Evolutionary conservation across 441 rosid genomes (phyloP), one percentile per base, ranked within the genome.

Genomic region (Hura crepitans): DNA sequence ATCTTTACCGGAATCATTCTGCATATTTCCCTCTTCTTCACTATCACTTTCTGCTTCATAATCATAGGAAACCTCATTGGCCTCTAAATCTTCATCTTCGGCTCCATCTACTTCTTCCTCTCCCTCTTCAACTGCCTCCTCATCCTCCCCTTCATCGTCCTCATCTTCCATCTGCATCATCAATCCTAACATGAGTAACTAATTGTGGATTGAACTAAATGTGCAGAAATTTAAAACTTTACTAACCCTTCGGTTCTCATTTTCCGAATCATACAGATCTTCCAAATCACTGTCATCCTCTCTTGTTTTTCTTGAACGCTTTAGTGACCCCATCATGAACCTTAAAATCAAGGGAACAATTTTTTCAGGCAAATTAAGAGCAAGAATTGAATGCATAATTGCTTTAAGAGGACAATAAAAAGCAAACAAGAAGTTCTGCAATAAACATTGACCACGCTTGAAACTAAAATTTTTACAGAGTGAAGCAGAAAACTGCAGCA

Each of bases 11-110:
- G 49, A 65, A 62, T 49, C 77, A 50, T 65, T 47, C 45, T 63
- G 73, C 33, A 68, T 81, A 22, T 75, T 81, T 2, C 64, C 84
- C 23, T 74, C 83, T 6, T 77, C 85, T 57, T 71, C 79, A 2
- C 69, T 87, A 51, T 55, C 81, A 53, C 37, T 70, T 1, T 55
- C 78, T 13, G 62, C 78, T 7, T 60, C 75, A 35, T 35, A 35
- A 35, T 35, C 39, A 1, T 58, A 78, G 1, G 64, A 79, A 25
- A 49, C 79, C 35, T 71, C 72, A 0, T 46, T 69, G 18, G 73
- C 62, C 6, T 64, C 86, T 42, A 42, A 75, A 23, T 56, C 72
- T 1, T 66, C 80, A 0, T 50, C 76, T n/a, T 72, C 82, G 0
- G 71, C 81, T 0, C 77, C 84, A 17, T 35, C 77, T 6, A 42